Base-by-base conservation (phyloP, 2,329 filamentous ascomycete genomes). In the Phyllosticta citriasiana region DNA sequence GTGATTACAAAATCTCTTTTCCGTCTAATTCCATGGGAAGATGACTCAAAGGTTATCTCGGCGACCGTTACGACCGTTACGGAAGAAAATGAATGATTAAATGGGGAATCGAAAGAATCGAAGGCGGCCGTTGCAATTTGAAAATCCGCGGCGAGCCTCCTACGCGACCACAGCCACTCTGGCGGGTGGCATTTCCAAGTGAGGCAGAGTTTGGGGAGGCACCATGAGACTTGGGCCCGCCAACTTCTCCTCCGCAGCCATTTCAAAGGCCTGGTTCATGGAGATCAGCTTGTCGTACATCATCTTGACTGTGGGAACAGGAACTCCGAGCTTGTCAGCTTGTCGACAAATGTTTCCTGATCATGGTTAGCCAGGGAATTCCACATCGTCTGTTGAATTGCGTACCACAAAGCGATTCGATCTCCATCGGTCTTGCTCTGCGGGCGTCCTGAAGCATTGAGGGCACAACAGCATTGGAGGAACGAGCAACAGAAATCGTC, bases 381-480 rank as follows among this genome's bases (percentile, higher is more conserved):
- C 9, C 5, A 7, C 25, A 6, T 26, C 9, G n/a, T 16, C 3
- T 5, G 51, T 27, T 4, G 16, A 12, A 5, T 35, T 1, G 55
- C 62, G 62, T 63, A 67, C 67, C 67, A 53, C 65, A 67, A 2
- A 68, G 60, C 2, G 65, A 63, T 9, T 64, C 64, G 12, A 68
- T 33, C 19, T 68, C 66, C 64, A 68, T 65, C 4, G 65, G 67
- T 40, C 63, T 63, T 16, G 56, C 57, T 19, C 52, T 62, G n/a
- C 66, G 61, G 24, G 63, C 65, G 52, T 68, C 67, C 54, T 68
- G 66, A 27, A 68, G 61, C 57, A 64, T 68, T 4, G 67, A 68
- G 2, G 67, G 66, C 2, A 63, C 63, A 35, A 68, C 57, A 0
- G 66, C 56, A 9, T 63, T 54, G n/a, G 61, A 64, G 2, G 30